Evolutionary conservation across 495 filamentous ascomycete genomes (phyloP), one percentile per base, ranked within the genome.

Genomic region (Penicillium cinerascens): DNA sequence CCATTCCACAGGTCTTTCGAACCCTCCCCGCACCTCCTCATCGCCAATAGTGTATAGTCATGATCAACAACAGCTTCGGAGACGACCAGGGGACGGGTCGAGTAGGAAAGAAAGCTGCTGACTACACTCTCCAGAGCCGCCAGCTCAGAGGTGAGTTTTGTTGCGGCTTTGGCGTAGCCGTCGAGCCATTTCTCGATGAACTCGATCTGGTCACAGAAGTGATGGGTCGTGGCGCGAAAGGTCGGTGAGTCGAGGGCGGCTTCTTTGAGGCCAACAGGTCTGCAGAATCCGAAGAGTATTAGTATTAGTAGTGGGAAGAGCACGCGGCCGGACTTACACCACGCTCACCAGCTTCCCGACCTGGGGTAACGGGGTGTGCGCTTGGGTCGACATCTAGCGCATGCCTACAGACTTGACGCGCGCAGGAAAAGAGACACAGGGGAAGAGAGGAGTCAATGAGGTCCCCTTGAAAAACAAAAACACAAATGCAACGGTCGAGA

Each of bases 221-320:
- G 91, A 36, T 87, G 71, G 49, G 91, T 84, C 11, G 89, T 88
- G 27, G 91, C 88, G 53, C 93, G 87, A 70, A 97, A 98, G 35
- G 92, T 95, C 20, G 93, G 93, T 3, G 89, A 93, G 71, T 98
- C 93, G 71, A 97, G 86, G 25, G 91, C 88, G 42, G 93, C 93
- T 80, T 98, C 93, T 76, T 89, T 91, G 50, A 96, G 79, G 42
- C 83, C 81, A 25, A 97, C 95, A n/a, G 93, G 92, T 46, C 85
- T 88, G 49, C 16, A 47, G 9, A 25, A 56, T 41, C 17, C 8
- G 39, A 38, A 23, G 16, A 16, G 13, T 3, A 36, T 67, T 46
- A 70, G 59, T 43, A 62, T 52, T 52, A 41, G 33, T 10, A 16
- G 4, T 13, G 16, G 4, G 27, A 23, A n/a, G 27, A 6, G 21